A percentile compares a stretch with the other conserved stretches of the same genome.
Evolutionary conservation across 2,329 filamentous ascomycete genomes (phyloP).

Genomic region (Berkeleyomyces rouxiae): DNA sequence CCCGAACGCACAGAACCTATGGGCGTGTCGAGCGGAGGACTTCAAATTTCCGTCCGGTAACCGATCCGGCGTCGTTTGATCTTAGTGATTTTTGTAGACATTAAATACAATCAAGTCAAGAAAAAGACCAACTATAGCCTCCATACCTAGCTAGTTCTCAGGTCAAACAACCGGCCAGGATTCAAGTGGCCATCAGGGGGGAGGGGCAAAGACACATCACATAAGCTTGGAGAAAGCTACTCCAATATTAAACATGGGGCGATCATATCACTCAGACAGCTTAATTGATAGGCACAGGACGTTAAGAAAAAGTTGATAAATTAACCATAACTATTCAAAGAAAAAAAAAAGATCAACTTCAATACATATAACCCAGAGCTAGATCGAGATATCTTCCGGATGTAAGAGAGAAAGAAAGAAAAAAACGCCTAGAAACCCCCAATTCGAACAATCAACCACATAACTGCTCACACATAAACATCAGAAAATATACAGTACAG

Average conservation of each 20-base stretch:
- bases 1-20: too few relatives aligned
- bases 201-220: background rate
- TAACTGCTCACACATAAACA: background rate
- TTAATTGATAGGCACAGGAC: background rate
- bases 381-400: background rate
- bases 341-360: background rate
- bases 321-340: background rate
- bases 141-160: background rate
- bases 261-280: background rate
- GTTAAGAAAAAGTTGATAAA: background rate
- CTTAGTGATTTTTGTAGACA: too few relatives aligned
- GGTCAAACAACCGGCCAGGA: too few relatives aligned
- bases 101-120: too few relatives aligned
- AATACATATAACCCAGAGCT: background rate
- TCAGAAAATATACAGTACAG: constrained; percentile 4
- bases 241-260: background rate
- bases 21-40: too few relatives aligned
- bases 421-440: constrained; percentile 1
- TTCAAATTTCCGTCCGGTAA: too few relatives aligned
- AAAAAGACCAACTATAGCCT: background rate
- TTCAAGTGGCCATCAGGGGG: background rate
- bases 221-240: background rate
- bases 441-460: background rate
- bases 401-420: background rate
- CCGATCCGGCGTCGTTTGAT: too few relatives aligned